Conservation (phyloP, 495 filamentous ascomycete species). For the Trichocladium uniseriatum region DNA sequence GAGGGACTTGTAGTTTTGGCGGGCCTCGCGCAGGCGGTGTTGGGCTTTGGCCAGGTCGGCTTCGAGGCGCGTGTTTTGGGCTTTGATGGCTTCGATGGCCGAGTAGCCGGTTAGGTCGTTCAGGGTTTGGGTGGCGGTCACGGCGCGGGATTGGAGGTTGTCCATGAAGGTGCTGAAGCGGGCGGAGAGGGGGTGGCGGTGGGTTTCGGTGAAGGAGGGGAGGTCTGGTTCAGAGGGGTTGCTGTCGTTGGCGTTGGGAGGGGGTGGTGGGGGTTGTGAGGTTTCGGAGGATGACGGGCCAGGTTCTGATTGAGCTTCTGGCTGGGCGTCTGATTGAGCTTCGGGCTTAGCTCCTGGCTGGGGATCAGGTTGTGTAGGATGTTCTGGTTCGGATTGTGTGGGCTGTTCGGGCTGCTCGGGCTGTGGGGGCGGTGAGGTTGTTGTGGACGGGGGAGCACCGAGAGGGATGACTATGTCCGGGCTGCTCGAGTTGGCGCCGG, state of each 20-base stretch:
- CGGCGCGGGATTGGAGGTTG: slow-evolving; percentile 71
- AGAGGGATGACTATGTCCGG: background rate
- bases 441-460: background rate
- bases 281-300: background rate
- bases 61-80: slow-evolving; percentile 65
- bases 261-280: background rate
- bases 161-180: slow-evolving; percentile 78
- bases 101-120: slow-evolving; percentile 94
- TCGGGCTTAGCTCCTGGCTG: too few species aligned
- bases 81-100: slow-evolving; percentile 78
- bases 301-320: too few species aligned
- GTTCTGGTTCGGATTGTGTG: background rate
- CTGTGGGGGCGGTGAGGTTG: background rate
- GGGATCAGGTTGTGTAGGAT: background rate
- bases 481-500: background rate
- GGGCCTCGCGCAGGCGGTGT: slow-evolving; percentile 55
- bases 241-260: background rate
- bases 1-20: slow-evolving; percentile 64
- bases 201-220: slow-evolving; percentile 67
- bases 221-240: slow-evolving; percentile 36
- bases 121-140: slow-evolving; percentile 75
- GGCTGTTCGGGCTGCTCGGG: background rate
- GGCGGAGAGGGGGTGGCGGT: slow-evolving; percentile 61
- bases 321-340: too few species aligned
- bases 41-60: slow-evolving; percentile 52